phyloP scores from a whole-genome alignment of 2,329 filamentous ascomycete species.

The Apiospora hydei region DNA sequence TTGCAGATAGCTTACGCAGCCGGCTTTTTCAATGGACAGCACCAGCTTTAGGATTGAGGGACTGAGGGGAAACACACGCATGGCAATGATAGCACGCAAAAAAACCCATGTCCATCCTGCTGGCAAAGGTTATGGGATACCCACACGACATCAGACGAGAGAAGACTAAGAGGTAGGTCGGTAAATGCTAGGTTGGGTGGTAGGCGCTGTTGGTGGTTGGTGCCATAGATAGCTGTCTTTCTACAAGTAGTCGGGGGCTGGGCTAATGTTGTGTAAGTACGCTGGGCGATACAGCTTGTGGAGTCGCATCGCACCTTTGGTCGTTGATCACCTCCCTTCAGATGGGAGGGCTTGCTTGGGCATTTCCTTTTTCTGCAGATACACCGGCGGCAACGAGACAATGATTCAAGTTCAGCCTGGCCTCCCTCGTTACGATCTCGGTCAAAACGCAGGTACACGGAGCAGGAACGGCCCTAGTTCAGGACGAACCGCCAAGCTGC shows the following conservation, averaged over 20 bases:
- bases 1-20: not conserved
- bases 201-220: not conserved
- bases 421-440: not conserved
- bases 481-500: constrained; percentile 1
- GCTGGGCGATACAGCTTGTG: not conserved
- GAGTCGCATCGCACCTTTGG: not conserved
- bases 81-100: not conserved
- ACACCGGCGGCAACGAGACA: constrained; percentile 17
- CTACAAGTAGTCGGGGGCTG: not conserved
- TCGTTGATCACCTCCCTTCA: not conserved
- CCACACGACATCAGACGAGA: constrained; percentile 17
- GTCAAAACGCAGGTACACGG: not conserved
- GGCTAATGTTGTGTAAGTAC: not conserved
- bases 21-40: not conserved
- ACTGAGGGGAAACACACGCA: not conserved
- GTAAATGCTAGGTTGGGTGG: too few species aligned
- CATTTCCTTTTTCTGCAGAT: constrained; percentile 1
- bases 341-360: not conserved
- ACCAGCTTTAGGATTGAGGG: not conserved
- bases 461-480: constrained; percentile 1
- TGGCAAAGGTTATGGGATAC: not conserved
- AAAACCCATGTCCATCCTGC: not conserved
- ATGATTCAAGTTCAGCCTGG: not conserved
- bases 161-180: not conserved
- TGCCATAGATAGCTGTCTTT: not conserved